These are phyloP conservation scores for Mycena kentingensis DNA, from an alignment of 768 basidiomycete species.

Conservation along the genomic window DNA sequence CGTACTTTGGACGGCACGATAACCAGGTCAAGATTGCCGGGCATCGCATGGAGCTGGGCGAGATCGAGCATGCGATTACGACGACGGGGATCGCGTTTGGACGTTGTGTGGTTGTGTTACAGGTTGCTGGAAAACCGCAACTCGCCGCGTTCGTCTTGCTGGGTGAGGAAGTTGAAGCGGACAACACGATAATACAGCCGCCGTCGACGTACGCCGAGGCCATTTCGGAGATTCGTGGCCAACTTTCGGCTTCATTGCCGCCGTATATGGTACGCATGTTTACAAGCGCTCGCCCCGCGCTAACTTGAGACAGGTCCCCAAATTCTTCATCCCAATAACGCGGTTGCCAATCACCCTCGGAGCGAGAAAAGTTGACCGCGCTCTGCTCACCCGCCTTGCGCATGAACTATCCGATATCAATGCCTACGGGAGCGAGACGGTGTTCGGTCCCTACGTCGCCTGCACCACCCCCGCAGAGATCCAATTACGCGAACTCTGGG, in stretches of 20 bases:
- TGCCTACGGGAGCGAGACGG: not conserved
- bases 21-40: constrained; percentile 85
- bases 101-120: not conserved
- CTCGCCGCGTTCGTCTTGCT: constrained; percentile 3
- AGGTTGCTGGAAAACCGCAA: constrained; percentile 1
- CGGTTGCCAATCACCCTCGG: too few species aligned
- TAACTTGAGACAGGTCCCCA: too few species aligned
- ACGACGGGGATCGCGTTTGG: not conserved
- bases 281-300: too few species aligned
- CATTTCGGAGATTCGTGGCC: too few species aligned
- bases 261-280: too few species aligned
- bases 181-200: too few species aligned
- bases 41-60: constrained; percentile 79
- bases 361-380: not conserved
- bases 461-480: not conserved
- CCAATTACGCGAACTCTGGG: constrained; percentile 2
- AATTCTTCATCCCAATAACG: too few species aligned
- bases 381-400: constrained; percentile 1
- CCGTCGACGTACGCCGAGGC: too few species aligned
- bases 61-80: constrained; percentile 51
- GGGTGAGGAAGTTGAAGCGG: not conserved
- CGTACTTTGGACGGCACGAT: constrained; percentile 77
- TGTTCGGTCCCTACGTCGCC: not conserved
- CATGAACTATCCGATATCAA: constrained; percentile 5
- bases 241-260: too few species aligned